Evolutionary conservation across 768 basidiomycete species (phyloP).

Genomic region (Trametes gibbosa): DNA sequence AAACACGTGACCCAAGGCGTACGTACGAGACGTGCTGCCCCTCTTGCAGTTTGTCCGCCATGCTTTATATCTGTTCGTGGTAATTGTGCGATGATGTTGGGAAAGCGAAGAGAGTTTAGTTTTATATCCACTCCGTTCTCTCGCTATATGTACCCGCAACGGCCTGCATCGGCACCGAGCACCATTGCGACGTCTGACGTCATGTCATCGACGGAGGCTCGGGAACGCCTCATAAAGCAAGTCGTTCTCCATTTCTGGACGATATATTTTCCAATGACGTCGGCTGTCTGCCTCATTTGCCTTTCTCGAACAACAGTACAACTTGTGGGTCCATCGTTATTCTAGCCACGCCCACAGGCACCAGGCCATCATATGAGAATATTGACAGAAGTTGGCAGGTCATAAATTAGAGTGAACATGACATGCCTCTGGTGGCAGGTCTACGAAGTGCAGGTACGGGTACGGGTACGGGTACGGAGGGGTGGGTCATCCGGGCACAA

Average conservation of each 20-base stretch:
- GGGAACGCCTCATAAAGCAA: background rate
- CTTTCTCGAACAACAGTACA: background rate
- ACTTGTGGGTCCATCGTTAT: too few species aligned
- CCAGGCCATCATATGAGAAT: background rate
- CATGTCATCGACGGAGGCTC: background rate
- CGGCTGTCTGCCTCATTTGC: background rate
- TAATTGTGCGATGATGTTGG: too few species aligned
- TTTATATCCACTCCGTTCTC: too few species aligned
- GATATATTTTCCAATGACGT: background rate
- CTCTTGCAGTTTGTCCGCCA: conserved; percentile 31
- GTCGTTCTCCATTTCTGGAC: background rate
- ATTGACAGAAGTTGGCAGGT: background rate
- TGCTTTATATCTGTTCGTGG: background rate
- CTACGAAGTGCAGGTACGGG: background rate
- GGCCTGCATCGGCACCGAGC: too few species aligned
- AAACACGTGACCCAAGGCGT: too few species aligned
- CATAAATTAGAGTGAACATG: background rate
- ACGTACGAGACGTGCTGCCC: conserved; percentile 38
- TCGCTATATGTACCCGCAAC: too few species aligned
- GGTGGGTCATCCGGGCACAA: background rate
- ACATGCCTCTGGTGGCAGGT: background rate
- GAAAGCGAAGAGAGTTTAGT: too few species aligned
- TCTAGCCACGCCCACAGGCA: background rate
- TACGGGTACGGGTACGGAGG: background rate
- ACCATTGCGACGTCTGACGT: too few species aligned